Evolutionary conservation across 768 basidiomycete genomes (phyloP), one percentile per base, ranked within the genome.

Genomic region (Phanerodontia chrysosporium): DNA sequence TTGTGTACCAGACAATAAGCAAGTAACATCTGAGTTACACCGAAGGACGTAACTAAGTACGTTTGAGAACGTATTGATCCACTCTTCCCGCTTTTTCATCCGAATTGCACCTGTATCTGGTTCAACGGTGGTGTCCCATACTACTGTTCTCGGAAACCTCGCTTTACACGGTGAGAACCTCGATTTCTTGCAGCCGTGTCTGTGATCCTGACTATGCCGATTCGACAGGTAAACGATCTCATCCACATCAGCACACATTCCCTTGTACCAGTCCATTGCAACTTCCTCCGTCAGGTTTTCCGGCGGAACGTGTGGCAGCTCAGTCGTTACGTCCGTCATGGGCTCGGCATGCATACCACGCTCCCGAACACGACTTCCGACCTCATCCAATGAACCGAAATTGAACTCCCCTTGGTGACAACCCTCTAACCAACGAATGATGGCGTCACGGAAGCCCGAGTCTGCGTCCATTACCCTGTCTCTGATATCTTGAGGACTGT

Each of bases 11-110:
- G 75, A 77, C 14, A 72, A 51, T 1, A 78, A 52, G 56, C 71
- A 70, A 0, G 75, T 74, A 0, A 75, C 69, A 65, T 78, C 76
- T 8, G 74, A 72, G 52, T 79, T 79, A 54, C 73, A 75, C 7
- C 72, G 42, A 1, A 76, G 24, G 0, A 75, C 21, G 61, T 76
- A 76, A 0, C 72, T 71, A 0, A 78, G 3, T 0, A 58, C 29
- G 9, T 67, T 56, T 10, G 68, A 69, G 24, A 73, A 68, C 0
- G 65, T 74, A 56, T 81, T 81, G 0, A 79, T 63, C 73, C 65
- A 69, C 2, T 64, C 45, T 53, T 79, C 76, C 0, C 49, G 6
- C 59, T 63, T 72, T 70, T 62, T 74, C 65, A 58, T 62, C 59
- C n/a, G 72, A 44, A 56, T 59, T 49, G 2, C 73, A n/a, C 73